These are phyloP conservation scores for Scolecobasidium constrictum DNA, from an alignment of 2,329 filamentous ascomycete species.

Conservation along the genomic window DNA sequence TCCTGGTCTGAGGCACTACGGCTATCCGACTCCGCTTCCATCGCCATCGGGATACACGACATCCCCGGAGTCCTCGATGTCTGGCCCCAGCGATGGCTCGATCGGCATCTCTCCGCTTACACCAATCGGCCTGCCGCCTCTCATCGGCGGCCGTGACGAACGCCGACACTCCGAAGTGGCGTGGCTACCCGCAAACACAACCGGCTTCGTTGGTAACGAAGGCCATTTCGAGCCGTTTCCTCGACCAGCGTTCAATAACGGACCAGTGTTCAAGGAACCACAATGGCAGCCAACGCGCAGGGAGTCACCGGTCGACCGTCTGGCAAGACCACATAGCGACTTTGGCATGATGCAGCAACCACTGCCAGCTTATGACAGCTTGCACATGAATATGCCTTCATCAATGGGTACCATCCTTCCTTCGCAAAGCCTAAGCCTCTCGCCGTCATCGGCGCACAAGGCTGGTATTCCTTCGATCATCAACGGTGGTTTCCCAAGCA, in stretches of 20 bases:
- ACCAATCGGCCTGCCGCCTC: background rate
- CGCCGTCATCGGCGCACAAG: background rate
- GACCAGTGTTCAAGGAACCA: background rate
- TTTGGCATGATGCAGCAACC: background rate
- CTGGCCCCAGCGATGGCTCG: background rate
- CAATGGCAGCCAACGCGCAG: background rate
- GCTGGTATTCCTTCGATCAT: constrained; percentile 2
- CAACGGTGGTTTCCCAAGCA: background rate
- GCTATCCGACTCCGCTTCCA: constrained; percentile 5
- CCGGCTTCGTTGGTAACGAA: background rate
- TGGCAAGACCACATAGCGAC: background rate
- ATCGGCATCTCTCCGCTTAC: background rate
- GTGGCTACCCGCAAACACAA: constrained; percentile 2
- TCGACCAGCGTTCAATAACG: background rate
- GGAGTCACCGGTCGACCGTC: background rate
- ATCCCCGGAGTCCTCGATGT: constrained; percentile 1
- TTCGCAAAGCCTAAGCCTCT: background rate
- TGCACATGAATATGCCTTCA: constrained; percentile 1
- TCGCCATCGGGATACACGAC: constrained; percentile 7
- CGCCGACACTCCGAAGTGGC: constrained; percentile 1
- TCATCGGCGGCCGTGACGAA: constrained; percentile 1
- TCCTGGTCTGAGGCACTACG: background rate
- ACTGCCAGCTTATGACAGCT: background rate
- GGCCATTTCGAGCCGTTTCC: constrained; percentile 2
- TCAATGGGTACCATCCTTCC: background rate